A percentile compares a stretch with the other conserved stretches of the same genome.
These are phyloP conservation scores for Cyberlindnera euphorbiiphila DNA, from an alignment of 805 yeast species.

Conservation along the genomic window DNA sequence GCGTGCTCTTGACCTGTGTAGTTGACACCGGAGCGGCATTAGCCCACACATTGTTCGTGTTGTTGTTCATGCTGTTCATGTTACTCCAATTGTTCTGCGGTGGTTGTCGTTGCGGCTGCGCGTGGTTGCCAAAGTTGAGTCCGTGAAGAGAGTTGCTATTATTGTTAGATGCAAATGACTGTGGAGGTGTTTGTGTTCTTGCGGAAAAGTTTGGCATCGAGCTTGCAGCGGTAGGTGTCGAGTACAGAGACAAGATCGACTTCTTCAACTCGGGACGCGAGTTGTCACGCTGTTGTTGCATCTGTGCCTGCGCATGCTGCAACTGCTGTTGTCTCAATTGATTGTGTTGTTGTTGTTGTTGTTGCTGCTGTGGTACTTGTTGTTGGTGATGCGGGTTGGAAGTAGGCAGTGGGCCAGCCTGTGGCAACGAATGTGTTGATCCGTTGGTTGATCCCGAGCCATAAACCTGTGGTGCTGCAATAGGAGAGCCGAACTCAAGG, in stretches of 20 bases:
- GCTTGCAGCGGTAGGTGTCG: conserved; percentile 42
- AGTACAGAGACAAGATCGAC: conserved; percentile 84
- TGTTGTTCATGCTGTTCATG: neutral
- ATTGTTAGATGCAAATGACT: conserved; percentile 5
- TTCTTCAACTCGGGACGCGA: conserved; percentile 84
- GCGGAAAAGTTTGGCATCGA: conserved; percentile 24
- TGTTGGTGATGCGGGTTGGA: conserved; percentile 2
- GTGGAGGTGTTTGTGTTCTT: conserved; percentile 4
- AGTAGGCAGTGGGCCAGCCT: neutral
- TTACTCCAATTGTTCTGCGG: conserved; percentile 11
- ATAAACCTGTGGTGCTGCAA: conserved; percentile 18
- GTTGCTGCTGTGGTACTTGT: conserved; percentile 9
- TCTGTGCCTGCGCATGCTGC: conserved; percentile 14
- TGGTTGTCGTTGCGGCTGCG: conserved; percentile 5
- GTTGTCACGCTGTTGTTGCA: conserved; percentile 22
- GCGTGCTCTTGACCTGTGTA: conserved; percentile 6
- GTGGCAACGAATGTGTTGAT: conserved; percentile 7
- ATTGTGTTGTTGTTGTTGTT: conserved; percentile 14
- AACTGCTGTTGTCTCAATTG: conserved; percentile 15
- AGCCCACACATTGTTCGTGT: conserved; percentile 10
- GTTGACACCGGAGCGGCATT: conserved; percentile 3
- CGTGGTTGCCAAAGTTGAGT: conserved; percentile 13
- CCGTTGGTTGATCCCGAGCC: neutral
- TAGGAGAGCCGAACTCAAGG: conserved; percentile 30
- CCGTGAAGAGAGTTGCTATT: conserved; percentile 13